Base-by-base conservation (phyloP, 106 monocot species). In the Dendrobium nobile region DNA sequence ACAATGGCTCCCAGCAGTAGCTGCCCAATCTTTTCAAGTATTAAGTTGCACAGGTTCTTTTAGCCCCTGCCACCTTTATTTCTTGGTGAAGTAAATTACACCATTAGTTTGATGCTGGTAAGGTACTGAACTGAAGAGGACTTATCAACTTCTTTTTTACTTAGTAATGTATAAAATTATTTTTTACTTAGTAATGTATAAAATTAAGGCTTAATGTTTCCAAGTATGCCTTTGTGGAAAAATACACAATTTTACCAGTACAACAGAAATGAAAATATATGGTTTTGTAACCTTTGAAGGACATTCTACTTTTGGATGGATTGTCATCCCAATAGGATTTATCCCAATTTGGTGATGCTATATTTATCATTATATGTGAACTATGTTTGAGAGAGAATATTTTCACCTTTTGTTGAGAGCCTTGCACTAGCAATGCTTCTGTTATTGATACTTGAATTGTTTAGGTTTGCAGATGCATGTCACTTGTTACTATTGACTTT, bases 401-500 rank as follows among this genome's bases (percentile, higher is more conserved):
- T 17, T 20, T 58, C 58, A 24, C 20, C n/a, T 26, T 64, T 61
- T 0, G 15, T 51, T 15, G 51, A 15, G 13, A 13, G 10, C 10
- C 51, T 64, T 22, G n/a, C 7, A 22, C 64, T 64, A 70, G 33
- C 15, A 70, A 33, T 70, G 31, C 33, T 70, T 37, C 9, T 70
- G 70, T 70, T 33, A 70, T 28, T 70, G 37, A 4, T 13, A 70
- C 33, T 43, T 74, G 43, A n/a, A 1, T 74, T 17, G 20, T 7
- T 43, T 43, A 1, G 18, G 8, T 44, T 43, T 74, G 19, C 20
- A 43, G 33, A 44, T 41, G 74, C 28, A 74, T 33, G 42, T 19
- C 19, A 20, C 74, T 19, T 74, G n/a, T 43, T 74, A 8, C 54
- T 82, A 64, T 47, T 78, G 24, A n/a, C 51, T 72, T 59, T 85